These are phyloP conservation scores for Quercus gilva DNA, from an alignment of 306 rosid genomes.

Conservation along the genomic window DNA sequence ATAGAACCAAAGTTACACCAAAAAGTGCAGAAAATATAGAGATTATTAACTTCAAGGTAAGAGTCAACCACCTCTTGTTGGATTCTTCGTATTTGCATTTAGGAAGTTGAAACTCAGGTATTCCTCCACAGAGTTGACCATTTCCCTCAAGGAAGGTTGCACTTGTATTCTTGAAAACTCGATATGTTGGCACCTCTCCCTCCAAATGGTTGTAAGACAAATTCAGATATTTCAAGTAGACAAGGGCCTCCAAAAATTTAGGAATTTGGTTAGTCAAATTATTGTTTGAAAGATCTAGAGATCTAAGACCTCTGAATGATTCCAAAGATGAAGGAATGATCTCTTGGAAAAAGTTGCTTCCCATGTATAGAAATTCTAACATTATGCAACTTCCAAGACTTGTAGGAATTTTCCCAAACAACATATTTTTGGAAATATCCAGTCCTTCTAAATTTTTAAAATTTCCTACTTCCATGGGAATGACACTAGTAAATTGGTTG, in stretches of 20 bases:
- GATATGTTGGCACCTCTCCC: neutral
- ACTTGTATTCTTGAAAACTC: slow-evolving; percentile 3
- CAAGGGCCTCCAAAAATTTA: neutral
- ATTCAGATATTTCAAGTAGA: neutral
- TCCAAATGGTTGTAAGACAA: neutral
- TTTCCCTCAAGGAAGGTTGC: neutral
- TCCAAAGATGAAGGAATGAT: neutral
- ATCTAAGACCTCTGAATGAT: neutral
- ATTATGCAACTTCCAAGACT: neutral
- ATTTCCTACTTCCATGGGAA: neutral
- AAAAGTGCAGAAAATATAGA: too few relatives aligned
- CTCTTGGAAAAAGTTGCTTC: neutral
- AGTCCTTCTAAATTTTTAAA: neutral
- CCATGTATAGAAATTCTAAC: neutral
- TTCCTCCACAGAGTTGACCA: neutral
- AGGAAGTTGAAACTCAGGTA: too few relatives aligned
- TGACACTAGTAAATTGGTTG: neutral
- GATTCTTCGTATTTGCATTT: too few relatives aligned
- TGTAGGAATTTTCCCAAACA: neutral
- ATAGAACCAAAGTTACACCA: too few relatives aligned
- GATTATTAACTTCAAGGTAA: too few relatives aligned
- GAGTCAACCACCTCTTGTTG: too few relatives aligned
- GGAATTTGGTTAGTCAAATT: neutral
- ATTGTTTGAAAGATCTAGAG: neutral
- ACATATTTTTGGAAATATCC: neutral